Conservation (phyloP, 306 rosid genomes). For the Dalbergia cultrata region DNA sequence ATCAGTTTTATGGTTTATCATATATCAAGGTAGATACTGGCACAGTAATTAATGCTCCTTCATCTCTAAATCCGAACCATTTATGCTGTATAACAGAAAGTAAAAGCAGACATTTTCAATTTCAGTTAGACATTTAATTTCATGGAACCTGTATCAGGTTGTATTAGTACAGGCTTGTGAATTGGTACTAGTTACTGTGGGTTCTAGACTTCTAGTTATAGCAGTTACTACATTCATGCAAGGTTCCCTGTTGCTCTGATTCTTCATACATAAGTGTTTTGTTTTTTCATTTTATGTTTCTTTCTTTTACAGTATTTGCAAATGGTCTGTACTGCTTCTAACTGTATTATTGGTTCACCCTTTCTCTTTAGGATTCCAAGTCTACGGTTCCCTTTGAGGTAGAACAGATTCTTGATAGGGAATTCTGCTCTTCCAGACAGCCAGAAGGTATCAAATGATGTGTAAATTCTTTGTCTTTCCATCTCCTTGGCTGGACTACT, state of each 20-base stretch:
- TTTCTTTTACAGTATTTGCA: neutral
- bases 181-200: neutral
- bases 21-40: too few species aligned
- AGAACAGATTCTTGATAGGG: neutral
- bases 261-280: neutral
- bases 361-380: neutral
- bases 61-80: too few species aligned
- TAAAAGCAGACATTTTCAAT: too few species aligned
- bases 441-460: neutral
- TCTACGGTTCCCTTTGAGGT: neutral
- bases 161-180: neutral
- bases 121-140: too few species aligned
- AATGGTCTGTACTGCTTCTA: neutral
- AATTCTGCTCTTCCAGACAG: neutral
- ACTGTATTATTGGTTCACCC: neutral
- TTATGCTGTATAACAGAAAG: too few species aligned
- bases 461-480: neutral
- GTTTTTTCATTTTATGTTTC: neutral
- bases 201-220: neutral
- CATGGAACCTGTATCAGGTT: neutral
- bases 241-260: neutral
- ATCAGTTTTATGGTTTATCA: too few species aligned
- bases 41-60: too few species aligned
- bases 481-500: neutral
- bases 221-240: neutral